Evolutionary conservation across 2,329 filamentous ascomycete species (phyloP), one percentile per base, ranked within the genome.

Genomic region (Parafenestella ontariensis): DNA sequence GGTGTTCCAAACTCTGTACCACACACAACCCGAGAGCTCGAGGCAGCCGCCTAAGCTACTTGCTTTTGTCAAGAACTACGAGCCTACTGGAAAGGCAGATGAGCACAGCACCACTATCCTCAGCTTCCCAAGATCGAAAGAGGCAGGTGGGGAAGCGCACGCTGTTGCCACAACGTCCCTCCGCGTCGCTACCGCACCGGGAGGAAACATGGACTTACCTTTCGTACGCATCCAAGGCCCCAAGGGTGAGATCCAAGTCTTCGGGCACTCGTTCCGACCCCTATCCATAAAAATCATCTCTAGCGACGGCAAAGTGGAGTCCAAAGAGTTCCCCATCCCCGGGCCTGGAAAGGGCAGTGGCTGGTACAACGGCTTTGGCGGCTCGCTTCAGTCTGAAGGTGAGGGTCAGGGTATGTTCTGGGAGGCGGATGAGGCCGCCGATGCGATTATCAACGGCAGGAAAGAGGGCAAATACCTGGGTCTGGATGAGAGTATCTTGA

Each of bases 1-100:
- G 92, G 84, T 95, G 6, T 96, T 94, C 83, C 91, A 96, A 77
- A 89, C 89, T 40, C 83, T 96, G 24, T 96, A 96, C 78, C 90
- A 92, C 74, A 86, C 89, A 3, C 89, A 93, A 69, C 83, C 87
- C 1, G 82, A 73, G 26, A 73, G 78, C 9, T 74, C 84, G 49
- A 89, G 91, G 64, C 84, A 91, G 74, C 70, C 83, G 1, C 92
- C 92, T 5, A 82, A 80, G 40, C 87, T 95, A 3, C 78, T 87
- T 9, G 84, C 87, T 0, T 85, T 89, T 47, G 69, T 79, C n/a
- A 86, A 92, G 66, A 86, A 86, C 70, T 89, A 89, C 71, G 91
- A 91, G 76, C 74, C 79, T n/a, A 80, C 80, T 56, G 91, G 89
- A 1, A 90, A 90, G 15, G 87, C 86, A 21, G 91, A 96, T 72